Evolutionary conservation across 2,329 filamentous ascomycete species (phyloP), one percentile per base, ranked within the genome.

Genomic region (Albophoma yamanashiensis): DNA sequence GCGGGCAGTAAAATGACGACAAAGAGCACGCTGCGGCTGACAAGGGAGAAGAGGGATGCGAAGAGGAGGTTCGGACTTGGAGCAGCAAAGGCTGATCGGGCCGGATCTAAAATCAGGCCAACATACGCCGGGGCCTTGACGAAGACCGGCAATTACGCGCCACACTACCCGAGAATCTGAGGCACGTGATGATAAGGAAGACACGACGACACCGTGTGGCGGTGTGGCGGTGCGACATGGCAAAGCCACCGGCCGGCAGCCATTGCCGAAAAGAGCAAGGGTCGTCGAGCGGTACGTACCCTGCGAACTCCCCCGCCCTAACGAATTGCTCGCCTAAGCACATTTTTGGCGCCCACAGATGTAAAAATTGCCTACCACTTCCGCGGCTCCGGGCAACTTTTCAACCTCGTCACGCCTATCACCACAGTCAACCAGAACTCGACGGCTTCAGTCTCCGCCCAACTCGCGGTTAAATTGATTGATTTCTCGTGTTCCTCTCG

Each of bases 391-490:
- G 57, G 63, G 62, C 55, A 66, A 69, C 68, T 69, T 72, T 70
- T 67, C 63, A 66, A 66, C 67, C 66, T 68, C 64, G 64, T 66
- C 67, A 65, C 55, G 39, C 56, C 42, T 36, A 58, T 47, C 36
- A 60, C 47, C 67, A 31, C 27, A 68, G 62, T 63, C 70, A 72
- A 73, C 84, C 65, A 64, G 89, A 88, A 96, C 91, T 91, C 84
- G 91, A 94, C 91, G 92, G 88, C 85, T 73, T 95, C 93, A 97
- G 93, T 97, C 93, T 96, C 93, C 93, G 92, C 89, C 84, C 87
- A 89, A 87, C 78, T 78, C 78, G 90, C 92, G 93, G 93, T 97
- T 96, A 96, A 97, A 96, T 89, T 87, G 93, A 97, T 97, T 97
- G 93, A 92, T 81, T 82, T 89, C 89, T 92, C 89, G 83, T 88